phyloP scores from a whole-genome alignment of 768 basidiomycete species.

The Suillus tomentosus region DNA sequence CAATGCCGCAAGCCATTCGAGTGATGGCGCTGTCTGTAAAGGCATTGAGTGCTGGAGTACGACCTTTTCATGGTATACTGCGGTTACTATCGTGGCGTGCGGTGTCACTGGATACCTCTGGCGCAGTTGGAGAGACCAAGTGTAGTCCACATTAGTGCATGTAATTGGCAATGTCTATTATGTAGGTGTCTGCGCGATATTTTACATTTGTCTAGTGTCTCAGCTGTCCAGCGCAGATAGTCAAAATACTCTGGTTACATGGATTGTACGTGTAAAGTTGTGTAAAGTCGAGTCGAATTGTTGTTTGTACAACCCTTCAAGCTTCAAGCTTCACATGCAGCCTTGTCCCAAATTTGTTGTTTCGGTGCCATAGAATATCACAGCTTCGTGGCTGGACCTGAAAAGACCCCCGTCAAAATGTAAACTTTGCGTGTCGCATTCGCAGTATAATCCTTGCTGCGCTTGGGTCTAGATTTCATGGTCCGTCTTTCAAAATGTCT shows the following conservation, averaged over 20 bases:
- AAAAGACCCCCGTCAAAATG: not conserved
- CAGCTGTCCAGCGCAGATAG: not conserved
- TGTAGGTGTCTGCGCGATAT: not conserved
- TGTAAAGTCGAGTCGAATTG: too few relatives aligned
- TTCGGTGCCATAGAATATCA: too few relatives aligned
- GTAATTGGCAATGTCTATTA: not conserved
- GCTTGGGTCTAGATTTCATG: not conserved
- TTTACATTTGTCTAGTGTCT: not conserved
- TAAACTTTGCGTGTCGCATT: not conserved
- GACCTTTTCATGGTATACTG: conserved; percentile 60
- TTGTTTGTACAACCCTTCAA: too few relatives aligned
- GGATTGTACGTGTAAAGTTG: not conserved
- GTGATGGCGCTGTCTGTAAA: conserved; percentile 46
- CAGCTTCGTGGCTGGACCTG: too few relatives aligned
- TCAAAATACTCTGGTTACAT: not conserved
- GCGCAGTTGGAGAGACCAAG: conserved; percentile 60
- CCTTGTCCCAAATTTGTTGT: too few relatives aligned
- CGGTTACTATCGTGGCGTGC: conserved; percentile 47
- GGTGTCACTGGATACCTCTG: conserved; percentile 52
- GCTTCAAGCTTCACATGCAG: too few relatives aligned
- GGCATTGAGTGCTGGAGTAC: conserved; percentile 65
- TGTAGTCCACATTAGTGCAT: conserved; percentile 34
- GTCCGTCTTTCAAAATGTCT: not conserved
- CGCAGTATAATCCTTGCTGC: not conserved
- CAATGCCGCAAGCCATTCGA: conserved; percentile 54